Evolutionary conservation across 352 stramenopile genomes (phyloP).

Genomic region (Pythium monospermum): DNA sequence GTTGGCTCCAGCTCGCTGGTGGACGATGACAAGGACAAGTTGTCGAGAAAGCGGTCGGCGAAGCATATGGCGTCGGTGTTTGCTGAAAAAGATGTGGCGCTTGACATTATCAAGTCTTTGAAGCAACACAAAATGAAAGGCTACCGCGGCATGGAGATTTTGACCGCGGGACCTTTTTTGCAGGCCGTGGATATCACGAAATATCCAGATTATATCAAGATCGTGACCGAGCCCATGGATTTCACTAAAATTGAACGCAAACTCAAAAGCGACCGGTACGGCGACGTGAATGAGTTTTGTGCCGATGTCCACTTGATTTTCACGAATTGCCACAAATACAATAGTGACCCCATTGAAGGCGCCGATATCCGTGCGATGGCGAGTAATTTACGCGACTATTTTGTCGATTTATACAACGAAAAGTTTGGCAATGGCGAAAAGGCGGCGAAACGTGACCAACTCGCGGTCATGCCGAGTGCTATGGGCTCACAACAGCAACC

Average conservation of each 20-base stretch:
- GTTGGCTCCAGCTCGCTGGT: background rate
- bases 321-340: conserved; percentile 88
- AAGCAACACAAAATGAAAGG: conserved; percentile 82
- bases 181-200: conserved; percentile 84
- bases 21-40: conserved; percentile 24
- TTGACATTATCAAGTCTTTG: conserved; percentile 69
- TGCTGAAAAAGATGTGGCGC: conserved; percentile 56
- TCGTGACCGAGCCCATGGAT: conserved; percentile 83
- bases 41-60: conserved; percentile 33
- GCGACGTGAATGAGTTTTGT: conserved; percentile 72
- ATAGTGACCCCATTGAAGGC: conserved; percentile 80
- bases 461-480: conserved; percentile 3
- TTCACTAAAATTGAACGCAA: conserved; percentile 87
- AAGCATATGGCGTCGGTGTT: conserved; percentile 36
- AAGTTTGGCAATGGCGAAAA: conserved; percentile 32
- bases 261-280: conserved; percentile 79
- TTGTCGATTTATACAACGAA: conserved; percentile 68
- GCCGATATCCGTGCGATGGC: conserved; percentile 86
- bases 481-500: background rate
- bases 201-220: conserved; percentile 77
- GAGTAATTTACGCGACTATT: conserved; percentile 74
- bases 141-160: conserved; percentile 75
- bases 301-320: conserved; percentile 86
- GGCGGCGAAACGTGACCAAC: background rate
- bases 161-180: conserved; percentile 74